Evolutionary conservation across 495 filamentous ascomycete species (phyloP).

Genomic region (Talaromyces adpressus): DNA sequence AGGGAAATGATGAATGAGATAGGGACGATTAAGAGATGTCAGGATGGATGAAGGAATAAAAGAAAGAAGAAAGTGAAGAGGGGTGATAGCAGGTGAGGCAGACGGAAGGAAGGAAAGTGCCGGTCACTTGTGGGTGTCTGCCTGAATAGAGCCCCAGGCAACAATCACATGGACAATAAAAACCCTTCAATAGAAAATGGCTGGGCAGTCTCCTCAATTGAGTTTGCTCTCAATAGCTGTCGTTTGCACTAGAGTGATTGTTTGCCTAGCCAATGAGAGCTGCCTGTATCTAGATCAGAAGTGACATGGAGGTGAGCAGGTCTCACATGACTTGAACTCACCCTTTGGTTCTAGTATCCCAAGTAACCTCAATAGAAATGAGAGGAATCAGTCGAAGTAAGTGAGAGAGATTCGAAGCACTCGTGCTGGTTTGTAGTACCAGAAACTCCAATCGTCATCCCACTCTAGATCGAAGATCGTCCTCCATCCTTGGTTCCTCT

Average conservation of each 20-base stretch:
- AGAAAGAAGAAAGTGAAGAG: not conserved
- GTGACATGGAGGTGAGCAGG: not conserved
- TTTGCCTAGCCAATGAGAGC: not conserved
- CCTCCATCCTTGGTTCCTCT: not conserved
- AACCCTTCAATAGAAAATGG: not conserved
- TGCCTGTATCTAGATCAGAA: not conserved
- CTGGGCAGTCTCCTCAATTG: not conserved
- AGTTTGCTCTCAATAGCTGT: not conserved
- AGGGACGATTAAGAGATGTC: not conserved
- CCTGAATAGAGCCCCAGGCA: not conserved
- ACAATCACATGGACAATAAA: not conserved
- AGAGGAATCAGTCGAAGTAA: not conserved
- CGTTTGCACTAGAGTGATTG: not conserved
- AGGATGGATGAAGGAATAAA: not conserved
- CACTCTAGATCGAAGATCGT: not conserved
- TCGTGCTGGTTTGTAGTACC: not conserved
- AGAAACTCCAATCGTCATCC: no score
- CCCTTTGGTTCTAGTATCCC: not conserved
- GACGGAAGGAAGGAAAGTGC: not conserved
- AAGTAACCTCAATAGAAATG: not conserved
- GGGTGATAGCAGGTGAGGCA: not conserved
- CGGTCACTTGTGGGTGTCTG: not conserved
- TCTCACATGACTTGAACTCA: not conserved
- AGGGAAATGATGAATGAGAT: not conserved
- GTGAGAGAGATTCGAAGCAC: not conserved